Base-by-base conservation (phyloP, 1,139 yeast genomes). In the Geotrichum reessii region DNA sequence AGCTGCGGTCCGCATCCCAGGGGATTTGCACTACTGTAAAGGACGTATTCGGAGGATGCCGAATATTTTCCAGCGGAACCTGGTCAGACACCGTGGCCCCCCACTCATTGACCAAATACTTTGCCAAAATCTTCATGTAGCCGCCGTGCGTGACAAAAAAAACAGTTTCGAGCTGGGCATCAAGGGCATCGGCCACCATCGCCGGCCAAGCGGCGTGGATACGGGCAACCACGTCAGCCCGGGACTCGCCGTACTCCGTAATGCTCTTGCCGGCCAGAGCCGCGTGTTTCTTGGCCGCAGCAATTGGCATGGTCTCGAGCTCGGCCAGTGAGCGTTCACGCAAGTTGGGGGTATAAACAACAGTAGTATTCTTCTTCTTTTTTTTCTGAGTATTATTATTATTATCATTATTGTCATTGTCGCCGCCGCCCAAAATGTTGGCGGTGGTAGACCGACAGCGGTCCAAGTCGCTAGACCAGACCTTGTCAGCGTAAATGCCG, bases 71-170 rank as follows among this genome's bases (percentile, higher is more conserved):
- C 19, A 17, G 42, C 2, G 53, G 54, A 3, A 52, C 42, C 17
- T 7, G 14, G 8, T 42, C 52, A 5, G 47, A 25, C 17, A 57
- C 40, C 28, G 8, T 33, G 19, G 49, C 51, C 3, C 31, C 50
- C 8, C 56, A 50, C 7, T 27, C 21, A 48, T 50, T 53, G 21
- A 57, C 28, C 12, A 57, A 42, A 25, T 57, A 42, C 49, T 44
- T 42, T n/a, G 19, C 25, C 25, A 52, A 31, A 5, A 31, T 31
- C 11, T 31, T 80, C 40, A 91, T 84, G 1, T 89, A 89, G 6
- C 97, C 96, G 21, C 97, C 97, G 69, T 91, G 97, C 12, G 93
- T 84, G 59, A 93, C 84, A 27, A 90, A 63, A 28, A 85, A 75
- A 1, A 87, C 78, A 61, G 86, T 86, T 52, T 72, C 69, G 61